A percentile compares a stretch with the other conserved stretches of the same genome.
phyloP scores from a whole-genome alignment of 1,139 yeast species.

The Pneumocystis jirovecii region DNA sequence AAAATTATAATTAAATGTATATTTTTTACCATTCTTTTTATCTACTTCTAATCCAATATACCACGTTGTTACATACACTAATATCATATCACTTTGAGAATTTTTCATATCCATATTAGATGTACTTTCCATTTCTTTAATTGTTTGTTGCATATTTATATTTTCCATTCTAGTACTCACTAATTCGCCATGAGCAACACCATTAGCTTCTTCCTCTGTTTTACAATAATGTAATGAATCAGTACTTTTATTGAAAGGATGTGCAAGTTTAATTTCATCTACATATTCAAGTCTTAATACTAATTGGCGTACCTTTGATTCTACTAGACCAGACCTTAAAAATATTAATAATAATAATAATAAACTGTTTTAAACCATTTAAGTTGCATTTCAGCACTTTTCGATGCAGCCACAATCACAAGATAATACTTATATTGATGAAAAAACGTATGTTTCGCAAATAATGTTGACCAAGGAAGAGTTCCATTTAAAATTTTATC shows the following conservation, averaged over 20 bases:
- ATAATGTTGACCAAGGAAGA: conserved; percentile 58
- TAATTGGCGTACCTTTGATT: conserved; percentile 64
- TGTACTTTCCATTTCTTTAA: background rate
- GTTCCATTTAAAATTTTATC: conserved; percentile 51
- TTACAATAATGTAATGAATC: conserved; percentile 40
- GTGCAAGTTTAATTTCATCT: conserved; percentile 60
- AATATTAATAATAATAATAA: background rate
- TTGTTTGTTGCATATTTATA: conserved; percentile 8
- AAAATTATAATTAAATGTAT: background rate
- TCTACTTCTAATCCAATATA: conserved; percentile 66
- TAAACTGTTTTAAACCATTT: conserved; percentile 42
- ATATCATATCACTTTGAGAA: conserved; percentile 24
- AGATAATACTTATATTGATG: conserved; percentile 70
- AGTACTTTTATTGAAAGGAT: conserved; percentile 76
- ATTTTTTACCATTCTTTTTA: conserved; percentile 25
- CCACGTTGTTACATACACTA: conserved; percentile 54
- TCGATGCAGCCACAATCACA: conserved; percentile 65
- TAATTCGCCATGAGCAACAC: conserved; percentile 35
- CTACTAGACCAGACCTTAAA: conserved; percentile 51
- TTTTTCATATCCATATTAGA: background rate
- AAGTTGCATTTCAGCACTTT: conserved; percentile 63
- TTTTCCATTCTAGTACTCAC: conserved; percentile 33
- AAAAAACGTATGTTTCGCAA: conserved; percentile 69
- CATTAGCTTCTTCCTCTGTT: conserved; percentile 39
- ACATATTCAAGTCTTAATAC: conserved; percentile 68